Base-by-base conservation (phyloP, 345 rosid genomes). In the Trapa incisa region DNA sequence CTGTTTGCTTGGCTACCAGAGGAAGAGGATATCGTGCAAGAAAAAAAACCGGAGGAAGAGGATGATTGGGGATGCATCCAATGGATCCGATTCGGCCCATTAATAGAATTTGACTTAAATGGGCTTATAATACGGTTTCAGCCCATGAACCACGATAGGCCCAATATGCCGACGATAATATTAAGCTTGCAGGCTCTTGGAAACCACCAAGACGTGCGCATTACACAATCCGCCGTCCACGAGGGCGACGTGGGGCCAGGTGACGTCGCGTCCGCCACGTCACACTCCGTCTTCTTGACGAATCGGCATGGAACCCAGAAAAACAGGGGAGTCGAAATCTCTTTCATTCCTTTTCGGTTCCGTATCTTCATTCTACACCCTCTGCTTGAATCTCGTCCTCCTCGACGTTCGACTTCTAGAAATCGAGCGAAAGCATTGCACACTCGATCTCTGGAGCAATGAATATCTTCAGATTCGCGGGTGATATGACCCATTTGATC, bases 391-490 rank as follows among this genome's bases (percentile, higher is more conserved):
- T 15, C 37, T 11, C 17, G 17, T 43, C 15, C 45, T 65, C 52
- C 7, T 3, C 43, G 43, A 41, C 43, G 43, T 41, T 41, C 1
- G 43, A 41, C 43, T 41, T 41, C 43, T 41, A 41, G 43, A 41
- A 41, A 41, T 41, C 43, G 43, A 1, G 43, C 43, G 43, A 41
- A 41, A 41, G 43, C 2, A 41, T 4, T 2, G 43, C 6, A 36
- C 32, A 41, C 17, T 37, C 22, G 36, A 67, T 39, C 38, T 17
- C 22, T 17, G 65, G 43, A 79, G 67, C 77, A 75, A 93, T 93
- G 98, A 93, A 93, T 78, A 84, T 93, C 74, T 90, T 93, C 79
- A 83, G 98, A 78, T 87, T 93, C 71, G 86, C 89, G 22, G 98
- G 98, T 9, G 98, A 92, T 71, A 88, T 88, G 97, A 86, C 94